Evolutionary conservation across 2,329 filamentous ascomycete species (phyloP).

Genomic region (Pseudocercospora cruenta): DNA sequence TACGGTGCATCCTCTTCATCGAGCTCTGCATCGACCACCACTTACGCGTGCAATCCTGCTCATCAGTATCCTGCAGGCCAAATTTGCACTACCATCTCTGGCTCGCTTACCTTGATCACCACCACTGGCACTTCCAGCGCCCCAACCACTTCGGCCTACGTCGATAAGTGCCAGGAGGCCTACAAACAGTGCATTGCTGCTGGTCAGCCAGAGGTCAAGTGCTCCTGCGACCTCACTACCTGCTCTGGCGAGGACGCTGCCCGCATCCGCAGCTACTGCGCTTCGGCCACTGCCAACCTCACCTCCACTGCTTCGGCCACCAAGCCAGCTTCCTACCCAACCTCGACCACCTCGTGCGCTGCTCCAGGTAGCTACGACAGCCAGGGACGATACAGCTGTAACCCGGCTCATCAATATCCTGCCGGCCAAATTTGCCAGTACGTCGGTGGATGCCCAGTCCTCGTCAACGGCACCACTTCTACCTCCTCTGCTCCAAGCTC

Average conservation of each 20-base stretch:
- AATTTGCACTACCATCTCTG: not conserved
- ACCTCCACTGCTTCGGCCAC: not conserved
- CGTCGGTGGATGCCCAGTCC: conserved; percentile 12
- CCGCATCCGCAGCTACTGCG: conserved; percentile 22
- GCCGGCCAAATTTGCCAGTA: conserved; percentile 9
- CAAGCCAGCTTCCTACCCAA: conserved; percentile 5
- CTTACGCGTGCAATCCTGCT: conserved; percentile 25
- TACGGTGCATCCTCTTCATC: not conserved
- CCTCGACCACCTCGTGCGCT: conserved; percentile 4
- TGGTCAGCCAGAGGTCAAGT: conserved; percentile 17
- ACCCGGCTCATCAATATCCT: conserved; percentile 25
- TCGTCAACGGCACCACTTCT: conserved; percentile 15
- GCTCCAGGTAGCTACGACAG: conserved; percentile 6
- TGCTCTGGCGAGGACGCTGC: conserved; percentile 24
- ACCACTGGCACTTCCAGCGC: not conserved
- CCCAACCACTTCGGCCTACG: not conserved
- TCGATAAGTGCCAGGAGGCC: conserved; percentile 18
- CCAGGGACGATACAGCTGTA: conserved; percentile 16
- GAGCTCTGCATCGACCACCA: not conserved
- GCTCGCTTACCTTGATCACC: not conserved
- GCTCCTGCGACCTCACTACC: conserved; percentile 18
- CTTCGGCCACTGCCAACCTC: conserved; percentile 11
- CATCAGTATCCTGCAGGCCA: conserved; percentile 17
- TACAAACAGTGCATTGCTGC: conserved; percentile 24
- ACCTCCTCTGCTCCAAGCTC: not conserved